Evolutionary conservation across 208 protist species (phyloP), one percentile per base, ranked within the genome.

Genomic region (Borovskyia barvae): DNA sequence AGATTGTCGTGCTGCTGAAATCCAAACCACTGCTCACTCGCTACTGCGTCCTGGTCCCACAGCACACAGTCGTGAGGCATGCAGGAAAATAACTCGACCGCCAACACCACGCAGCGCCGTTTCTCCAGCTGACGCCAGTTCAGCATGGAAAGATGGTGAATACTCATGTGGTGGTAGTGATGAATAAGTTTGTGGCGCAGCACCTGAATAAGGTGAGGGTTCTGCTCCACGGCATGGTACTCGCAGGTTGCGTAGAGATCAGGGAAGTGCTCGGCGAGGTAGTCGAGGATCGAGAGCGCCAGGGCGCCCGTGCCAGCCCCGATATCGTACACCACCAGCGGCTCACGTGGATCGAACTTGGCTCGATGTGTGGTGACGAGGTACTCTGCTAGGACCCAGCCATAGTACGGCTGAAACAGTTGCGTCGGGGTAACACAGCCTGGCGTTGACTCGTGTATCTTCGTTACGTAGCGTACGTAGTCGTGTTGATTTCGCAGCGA

Each of bases 351-450:
- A 49, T 93, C 85, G 60, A 92, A 91, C 73, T 93, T 93, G 9
- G 75, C 74, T 32, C 84, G 70, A 64, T 80, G 57, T 15, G 80
- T 85, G n/a, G 81, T 86, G 3, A 93, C 74, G 9, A 96, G 51
- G 62, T 96, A 93, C 51, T 96, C 87, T 2, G 85, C 87, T 26
- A 96, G 41, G 15, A 92, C 86, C 79, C 82, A 92, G 19, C 85
- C 90, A 55, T 93, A 96, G 72, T 86, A 86, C 29, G 90, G 86
- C 65, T 92, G 84, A 50, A 93, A 93, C 11, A 93, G 51, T 75
- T 93, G 85, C 46, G 87, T 85, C 17, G 86, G 85, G 24, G 86
- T 93, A 15, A 88, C 58, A 26, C 90, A 92, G 9, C 70, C 58
- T 2, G 82, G 87, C 33, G 85, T 92, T 25, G 62, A 75, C 56